Base-by-base conservation (phyloP, 1,284 basidiomycete species). In the Malassezia furfur region DNA sequence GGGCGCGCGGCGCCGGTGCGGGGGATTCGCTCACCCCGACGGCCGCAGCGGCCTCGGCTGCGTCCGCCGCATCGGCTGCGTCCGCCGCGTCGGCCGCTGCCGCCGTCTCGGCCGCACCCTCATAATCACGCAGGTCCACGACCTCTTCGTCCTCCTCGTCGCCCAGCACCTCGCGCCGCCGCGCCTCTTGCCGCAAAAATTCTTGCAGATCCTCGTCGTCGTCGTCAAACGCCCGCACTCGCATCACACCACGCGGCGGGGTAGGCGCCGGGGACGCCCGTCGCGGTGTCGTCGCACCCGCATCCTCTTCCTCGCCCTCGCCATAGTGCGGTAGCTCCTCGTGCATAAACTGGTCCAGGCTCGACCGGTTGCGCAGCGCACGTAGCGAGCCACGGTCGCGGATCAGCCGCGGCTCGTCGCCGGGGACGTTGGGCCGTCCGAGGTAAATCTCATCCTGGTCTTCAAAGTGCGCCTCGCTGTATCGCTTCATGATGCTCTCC, bases 391-490 rank as follows among this genome's bases (percentile, higher is more conserved):
- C 70, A 15, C 69, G 50, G 50, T 73, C 69, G 25, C 62, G 62
- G 49, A 73, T 55, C 12, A 72, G 46, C 11, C 63, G 59, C 15
- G 67, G 57, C 25, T 60, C 56, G 28, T 68, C 63, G 30, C 64
- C 61, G 1, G 57, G 44, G 32, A 52, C 49, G 14, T 36, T 38
- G 34, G 41, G 25, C n/a, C 62, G 57, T 14, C 69, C 67, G n/a
- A 72, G 63, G 36, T 67, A 64, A n/a, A 73, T 67, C 54, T 73
- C 70, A 49, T 71, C 68, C 49, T 73, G 69, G 19, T 65, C 61
- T 22, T 66, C 57, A 21, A 73, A 28, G 30, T 73, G 70, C 7
- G 70, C 69, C 40, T 70, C 64, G 19, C 66, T 64, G 61, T 70
- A 73, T 12, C 63, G 61, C 22, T 68, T 65, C 40, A 64, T 68